Percentiles rank a stretch among this genome's conserved stretches.
Evolutionary conservation across 129 eudicot genomes (phyloP).

Genomic region (Lactuca sativa): DNA sequence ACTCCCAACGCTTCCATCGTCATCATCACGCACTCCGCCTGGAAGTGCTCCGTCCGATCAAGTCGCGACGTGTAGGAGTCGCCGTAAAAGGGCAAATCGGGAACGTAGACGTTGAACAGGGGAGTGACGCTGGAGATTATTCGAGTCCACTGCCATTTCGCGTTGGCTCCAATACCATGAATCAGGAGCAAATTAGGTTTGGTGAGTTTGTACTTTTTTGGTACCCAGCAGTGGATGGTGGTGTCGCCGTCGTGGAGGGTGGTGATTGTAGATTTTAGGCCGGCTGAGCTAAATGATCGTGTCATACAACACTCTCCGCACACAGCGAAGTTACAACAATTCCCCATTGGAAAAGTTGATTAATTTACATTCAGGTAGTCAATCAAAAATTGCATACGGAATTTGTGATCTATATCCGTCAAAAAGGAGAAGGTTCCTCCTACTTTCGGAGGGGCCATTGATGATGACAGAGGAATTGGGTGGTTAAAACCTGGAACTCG

Average conservation of each 20-base stretch:
- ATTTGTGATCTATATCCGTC: background rate
- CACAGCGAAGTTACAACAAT: constrained; percentile 62
- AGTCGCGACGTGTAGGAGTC: constrained; percentile 51
- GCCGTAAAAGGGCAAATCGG: constrained; percentile 71
- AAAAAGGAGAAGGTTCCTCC: background rate
- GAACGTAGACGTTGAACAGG: constrained; percentile 60
- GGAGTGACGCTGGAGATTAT: constrained; percentile 41
- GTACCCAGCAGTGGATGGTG: constrained; percentile 65
- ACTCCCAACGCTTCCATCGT: constrained; percentile 45
- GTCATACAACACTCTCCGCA: constrained; percentile 42
- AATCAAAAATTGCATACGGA: background rate
- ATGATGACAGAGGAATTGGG: background rate
- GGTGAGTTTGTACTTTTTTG: constrained; percentile 36
- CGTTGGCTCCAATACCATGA: constrained; percentile 79
- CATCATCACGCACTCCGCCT: constrained; percentile 59
- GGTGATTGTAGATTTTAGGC: constrained; percentile 58
- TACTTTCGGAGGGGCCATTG: background rate
- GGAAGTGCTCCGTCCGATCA: constrained; percentile 60
- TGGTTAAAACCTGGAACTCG: background rate
- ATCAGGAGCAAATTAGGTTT: constrained; percentile 50
- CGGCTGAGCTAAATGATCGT: constrained; percentile 50
- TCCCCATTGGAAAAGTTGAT: constrained; percentile 31
- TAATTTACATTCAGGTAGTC: background rate
- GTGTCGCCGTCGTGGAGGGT: constrained; percentile 67
- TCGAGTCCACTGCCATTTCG: constrained; percentile 73